Evolutionary conservation across 345 rosid genomes (phyloP), one percentile per base, ranked within the genome.

Genomic region (Gossypium australe): DNA sequence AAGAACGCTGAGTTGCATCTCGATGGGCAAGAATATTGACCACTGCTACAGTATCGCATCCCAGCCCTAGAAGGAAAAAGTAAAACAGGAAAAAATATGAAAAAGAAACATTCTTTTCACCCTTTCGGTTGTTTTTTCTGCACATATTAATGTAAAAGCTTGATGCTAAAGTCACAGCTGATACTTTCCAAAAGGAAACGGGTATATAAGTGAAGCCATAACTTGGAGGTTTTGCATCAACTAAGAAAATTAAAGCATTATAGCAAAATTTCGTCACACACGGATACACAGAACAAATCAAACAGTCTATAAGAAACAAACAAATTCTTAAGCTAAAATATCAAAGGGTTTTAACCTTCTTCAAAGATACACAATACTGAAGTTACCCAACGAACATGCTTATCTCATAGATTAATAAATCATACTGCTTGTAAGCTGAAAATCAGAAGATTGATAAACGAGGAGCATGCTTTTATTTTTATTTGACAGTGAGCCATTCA

Each of bases 1-100:
- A 81, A 34, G 80, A 49, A 11, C 93, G 91, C 58, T 88, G 95
- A 27, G 84, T 59, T n/a, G 86, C 87, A 80, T 88, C 91, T 75
- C 95, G 82, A 75, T 87, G 95, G 51, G 93, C 90, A 67, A 90
- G 85, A 78, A 90, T 81, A 71, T 84, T 78, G 75, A 90, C 76
- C 71, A 90, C 91, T 0, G 76, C 82, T 1, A 80, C 59, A 53
- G 81, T 84, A 70, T 90, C 92, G 43, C 90, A 86, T 58, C 95
- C 95, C 51, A 82, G 78, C 64, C 93, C 95, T 88, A 65, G 17
- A 63, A 2, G 43, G 48, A 20, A 52, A 34, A 52, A 13, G 17
- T 4, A 60, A 12, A 60, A 27, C 17, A 4, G 45, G 4, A 8
- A 11, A 11, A 43, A 25, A 27, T 20, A 44, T 51, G 57, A 48